Base-by-base conservation (phyloP, 352 stramenopile genomes). In the Stramenopiles sp. region DNA sequence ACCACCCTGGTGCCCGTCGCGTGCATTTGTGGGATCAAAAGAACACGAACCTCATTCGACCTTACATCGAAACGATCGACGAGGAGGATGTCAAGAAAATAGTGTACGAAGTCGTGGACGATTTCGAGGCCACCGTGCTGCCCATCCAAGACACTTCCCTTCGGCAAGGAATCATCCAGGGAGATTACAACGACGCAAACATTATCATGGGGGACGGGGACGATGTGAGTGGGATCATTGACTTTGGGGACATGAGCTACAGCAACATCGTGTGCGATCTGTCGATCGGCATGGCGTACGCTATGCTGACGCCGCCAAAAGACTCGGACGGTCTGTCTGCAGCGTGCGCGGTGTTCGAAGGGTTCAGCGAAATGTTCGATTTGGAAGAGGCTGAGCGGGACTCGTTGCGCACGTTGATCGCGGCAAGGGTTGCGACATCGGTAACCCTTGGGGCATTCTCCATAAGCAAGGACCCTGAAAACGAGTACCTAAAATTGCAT, bases 181-280 rank as follows among this genome's bases (percentile, higher is more conserved):
- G 79, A 63, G 84, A 90, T 78, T 90, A 85, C 37, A 90, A 89
- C 77, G 85, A 90, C 82, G 84, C 82, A 12, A 90, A 90, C 74
- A 85, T 90, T 73, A 81, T 83, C 32, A 78, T 87, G 1, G 48
- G 82, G 6, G 78, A 82, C 18, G 48, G 81, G 34, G 80, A 79
- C 31, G 74, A 77, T 49, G 79, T 88, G 18, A 79, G 79, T 32
- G 85, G 84, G 31, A 79, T 84, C 0, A 89, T 90, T 78, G 85
- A 90, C 80, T 89, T 89, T 82, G 85, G 85, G 33, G 85, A 90
- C 80, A 83, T 81, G 74, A 79, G 88, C 3, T 79, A 74, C 76
- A 88, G 82, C 79, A 89, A 84, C 84, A 82, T 78, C 79, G 80
- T 89, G 30, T 76, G 86, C 34, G 85, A 90, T 77, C 74, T 88